Evolutionary conservation across 139 green algal species (phyloP).

Genomic region (Coelastrella sp.): DNA sequence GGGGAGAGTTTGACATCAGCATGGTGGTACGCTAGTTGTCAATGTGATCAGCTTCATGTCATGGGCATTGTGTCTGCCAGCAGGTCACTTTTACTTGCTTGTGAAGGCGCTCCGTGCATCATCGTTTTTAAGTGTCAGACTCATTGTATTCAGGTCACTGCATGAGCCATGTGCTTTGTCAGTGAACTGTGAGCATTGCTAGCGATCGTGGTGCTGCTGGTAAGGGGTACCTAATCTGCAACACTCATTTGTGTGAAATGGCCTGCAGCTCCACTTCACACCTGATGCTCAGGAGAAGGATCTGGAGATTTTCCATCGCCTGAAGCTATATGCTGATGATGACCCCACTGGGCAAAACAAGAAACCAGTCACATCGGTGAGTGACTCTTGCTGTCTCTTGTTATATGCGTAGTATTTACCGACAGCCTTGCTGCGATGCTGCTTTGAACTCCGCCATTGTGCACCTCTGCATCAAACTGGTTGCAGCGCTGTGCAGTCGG

Average conservation of each 20-base stretch:
- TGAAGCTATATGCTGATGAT: conserved; percentile 88
- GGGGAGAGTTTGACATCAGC: conserved; percentile 97
- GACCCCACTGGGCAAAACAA: conserved; percentile 57
- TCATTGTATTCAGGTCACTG: too few relatives aligned
- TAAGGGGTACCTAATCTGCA: too few relatives aligned
- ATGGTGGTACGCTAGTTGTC: conserved; percentile 65
- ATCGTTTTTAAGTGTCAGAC: too few relatives aligned
- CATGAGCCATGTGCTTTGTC: too few relatives aligned
- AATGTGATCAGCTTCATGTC: too few relatives aligned
- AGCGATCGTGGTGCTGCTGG: too few relatives aligned
- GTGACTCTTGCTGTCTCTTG: background rate
- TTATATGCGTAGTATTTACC: background rate
- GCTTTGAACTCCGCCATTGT: background rate
- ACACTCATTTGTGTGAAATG: too few relatives aligned
- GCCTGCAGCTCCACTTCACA: conserved; percentile 76
- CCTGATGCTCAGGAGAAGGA: conserved; percentile 76
- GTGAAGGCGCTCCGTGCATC: too few relatives aligned
- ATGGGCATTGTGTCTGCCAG: background rate
- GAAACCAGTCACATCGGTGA: conserved; percentile 76
- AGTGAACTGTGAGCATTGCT: too few relatives aligned
- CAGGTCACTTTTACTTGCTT: background rate
- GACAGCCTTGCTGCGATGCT: background rate
- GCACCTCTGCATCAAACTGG: background rate
- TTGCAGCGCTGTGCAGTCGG: too few relatives aligned
- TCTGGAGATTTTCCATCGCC: conserved; percentile 81